These are phyloP conservation scores for Funneliformis mosseae DNA, from an alignment of 192 early-diverging fungal species.

Conservation along the genomic window DNA sequence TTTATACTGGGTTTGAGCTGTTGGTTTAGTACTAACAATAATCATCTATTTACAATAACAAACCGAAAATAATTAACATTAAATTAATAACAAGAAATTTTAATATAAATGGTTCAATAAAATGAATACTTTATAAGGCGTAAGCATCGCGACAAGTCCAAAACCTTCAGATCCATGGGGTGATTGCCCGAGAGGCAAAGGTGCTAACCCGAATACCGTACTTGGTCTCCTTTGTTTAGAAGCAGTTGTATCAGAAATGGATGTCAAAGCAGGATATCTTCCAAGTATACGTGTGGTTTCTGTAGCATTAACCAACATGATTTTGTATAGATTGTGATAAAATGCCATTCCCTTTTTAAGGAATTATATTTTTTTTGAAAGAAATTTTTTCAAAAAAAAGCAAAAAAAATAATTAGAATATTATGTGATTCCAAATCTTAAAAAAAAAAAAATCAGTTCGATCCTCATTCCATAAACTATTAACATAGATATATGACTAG, in stretches of 20 bases:
- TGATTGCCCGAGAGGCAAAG: constrained; percentile 57
- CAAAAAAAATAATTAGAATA: background rate
- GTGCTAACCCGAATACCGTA: constrained; percentile 61
- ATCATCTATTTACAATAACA: constrained; percentile 45
- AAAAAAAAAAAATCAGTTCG: too few species aligned
- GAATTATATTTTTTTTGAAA: background rate
- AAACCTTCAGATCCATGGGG: constrained; percentile 57
- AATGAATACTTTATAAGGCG: constrained; percentile 56
- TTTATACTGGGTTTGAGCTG: constrained; percentile 60
- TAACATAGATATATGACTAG: too few species aligned
- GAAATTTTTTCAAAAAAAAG: background rate
- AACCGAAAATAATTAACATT: background rate
- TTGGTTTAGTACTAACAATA: constrained; percentile 61
- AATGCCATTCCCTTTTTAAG: constrained; percentile 57
- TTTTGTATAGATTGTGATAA: constrained; percentile 59
- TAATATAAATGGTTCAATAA: background rate
- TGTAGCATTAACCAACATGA: constrained; percentile 61
- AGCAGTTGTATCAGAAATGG: background rate
- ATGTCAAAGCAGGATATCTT: constrained; percentile 45
- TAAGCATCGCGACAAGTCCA: constrained; percentile 61
- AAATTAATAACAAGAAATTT: background rate
- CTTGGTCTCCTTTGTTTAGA: constrained; percentile 53
- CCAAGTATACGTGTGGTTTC: constrained; percentile 60
- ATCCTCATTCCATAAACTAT: too few species aligned
- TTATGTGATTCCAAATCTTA: background rate